Base-by-base conservation (phyloP, 176 grass and related monocot genomes). In the Typha latifolia region DNA sequence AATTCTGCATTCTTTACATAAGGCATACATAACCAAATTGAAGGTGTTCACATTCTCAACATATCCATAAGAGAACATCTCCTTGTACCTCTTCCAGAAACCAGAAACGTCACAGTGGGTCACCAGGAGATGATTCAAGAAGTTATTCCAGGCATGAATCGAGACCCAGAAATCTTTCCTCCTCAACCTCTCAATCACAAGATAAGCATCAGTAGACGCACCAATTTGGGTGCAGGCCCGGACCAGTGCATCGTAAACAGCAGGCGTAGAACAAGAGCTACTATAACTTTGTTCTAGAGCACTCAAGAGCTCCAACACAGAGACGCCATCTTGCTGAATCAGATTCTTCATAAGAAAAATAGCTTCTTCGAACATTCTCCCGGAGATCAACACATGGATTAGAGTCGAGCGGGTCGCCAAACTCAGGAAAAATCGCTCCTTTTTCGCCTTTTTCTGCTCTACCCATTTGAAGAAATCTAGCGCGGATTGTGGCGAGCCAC, bases 161-260 rank as follows among this genome's bases (percentile, higher is more conserved):
- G 72, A 75, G 5, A 75, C 62, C 62, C 72, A 43, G 19, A 66
- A 49, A 26, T 29, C 72, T 55, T 31, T 66, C 16, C 12, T 16
- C 47, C 72, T 49, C 29, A 75, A 27, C 50, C n/a, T 75, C 49
- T 56, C 49, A 10, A 75, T 75, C 72, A 75, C 49, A 49, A 75
- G 55, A 49, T 22, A 48, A 23, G 62, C 72, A 56, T 75, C 62
- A 23, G 53, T 34, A 9, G 48, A 29, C 0, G 62, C 49, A 32
- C 72, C 72, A 75, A 75, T 56, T 29, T 75, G 72, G 12, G 72
- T 75, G 29, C 72, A 75, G 43, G 62, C 12, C 62, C 72, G 48
- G 47, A 75, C 50, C 22, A 75, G 11, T 15, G 72, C 63, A 48
- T 75, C 72, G 19, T 66, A 75, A 56, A 47, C 72, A 63, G 48